These are phyloP conservation scores for Arabidopsis lyrata DNA, from an alignment of 441 rosid species.

Conservation along the genomic window DNA sequence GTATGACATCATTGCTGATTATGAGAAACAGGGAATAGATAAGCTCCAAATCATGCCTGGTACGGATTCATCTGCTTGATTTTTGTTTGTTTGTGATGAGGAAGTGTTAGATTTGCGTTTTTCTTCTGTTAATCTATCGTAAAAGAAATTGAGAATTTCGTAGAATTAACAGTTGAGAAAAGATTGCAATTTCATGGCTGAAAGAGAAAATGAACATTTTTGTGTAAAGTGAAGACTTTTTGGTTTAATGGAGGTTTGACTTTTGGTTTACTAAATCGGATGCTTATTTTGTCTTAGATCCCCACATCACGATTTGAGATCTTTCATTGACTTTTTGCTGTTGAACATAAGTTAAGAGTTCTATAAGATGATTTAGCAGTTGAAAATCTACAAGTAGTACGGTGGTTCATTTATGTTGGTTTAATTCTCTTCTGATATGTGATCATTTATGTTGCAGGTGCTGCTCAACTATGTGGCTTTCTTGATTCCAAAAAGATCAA, in stretches of 20 bases:
- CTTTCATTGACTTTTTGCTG: constrained; percentile 7
- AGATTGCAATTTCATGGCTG: not conserved
- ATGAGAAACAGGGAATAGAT: constrained; percentile 79
- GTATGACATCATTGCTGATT: constrained; percentile 65
- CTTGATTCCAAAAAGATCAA: constrained; percentile 87
- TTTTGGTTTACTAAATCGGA: not conserved
- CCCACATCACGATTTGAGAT: not conserved
- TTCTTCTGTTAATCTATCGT: not conserved
- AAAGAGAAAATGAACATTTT: not conserved
- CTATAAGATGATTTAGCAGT: not conserved
- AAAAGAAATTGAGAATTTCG: not conserved
- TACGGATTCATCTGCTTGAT: constrained; percentile 37
- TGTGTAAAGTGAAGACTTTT: constrained; percentile 15
- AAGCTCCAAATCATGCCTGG: constrained; percentile 96
- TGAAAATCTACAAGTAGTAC: not conserved
- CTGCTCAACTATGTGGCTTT: constrained; percentile 76
- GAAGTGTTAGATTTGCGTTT: constrained; percentile 4
- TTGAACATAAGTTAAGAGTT: not conserved
- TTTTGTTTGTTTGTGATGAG: not conserved
- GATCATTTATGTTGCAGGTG: constrained; percentile 58
- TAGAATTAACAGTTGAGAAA: not conserved
- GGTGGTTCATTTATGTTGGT: too few relatives aligned
- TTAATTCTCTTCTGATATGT: constrained; percentile 26
- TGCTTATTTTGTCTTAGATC: constrained; percentile 3
- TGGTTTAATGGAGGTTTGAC: constrained; percentile 15